These are phyloP conservation scores for Neurospora sp. DNA, from an alignment of 495 filamentous ascomycete species.

Conservation along the genomic window DNA sequence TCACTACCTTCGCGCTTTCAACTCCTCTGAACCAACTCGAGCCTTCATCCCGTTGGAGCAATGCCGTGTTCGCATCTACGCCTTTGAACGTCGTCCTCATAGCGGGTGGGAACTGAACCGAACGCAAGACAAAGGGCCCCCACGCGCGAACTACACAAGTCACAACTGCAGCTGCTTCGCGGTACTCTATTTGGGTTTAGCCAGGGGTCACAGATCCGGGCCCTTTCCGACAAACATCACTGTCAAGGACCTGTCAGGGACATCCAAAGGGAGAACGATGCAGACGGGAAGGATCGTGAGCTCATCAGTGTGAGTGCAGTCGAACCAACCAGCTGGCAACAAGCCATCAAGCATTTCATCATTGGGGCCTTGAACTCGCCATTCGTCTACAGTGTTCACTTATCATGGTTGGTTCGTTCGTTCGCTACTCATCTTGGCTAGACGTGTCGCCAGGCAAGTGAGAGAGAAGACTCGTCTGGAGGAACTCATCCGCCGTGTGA, in stretches of 20 bases:
- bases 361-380: neutral
- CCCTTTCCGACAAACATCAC: constrained; percentile 5
- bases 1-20: neutral
- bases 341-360: neutral
- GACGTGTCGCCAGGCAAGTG: neutral
- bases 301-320: neutral
- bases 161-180: neutral
- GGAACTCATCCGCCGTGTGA: neutral
- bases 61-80: neutral
- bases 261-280: neutral
- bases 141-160: neutral
- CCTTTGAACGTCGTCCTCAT: neutral
- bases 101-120: neutral
- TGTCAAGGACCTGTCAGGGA: neutral
- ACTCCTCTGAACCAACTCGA: neutral
- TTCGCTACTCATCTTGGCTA: neutral
- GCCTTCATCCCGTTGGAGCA: neutral
- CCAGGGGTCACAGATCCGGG: constrained; percentile 7
- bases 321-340: neutral
- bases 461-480: neutral
- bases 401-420: neutral
- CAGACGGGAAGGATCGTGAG: neutral
- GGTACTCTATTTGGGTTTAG: neutral
- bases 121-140: neutral
- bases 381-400: neutral